Base-by-base conservation (phyloP, 345 rosid genomes). In the Eucalyptus albens region DNA sequence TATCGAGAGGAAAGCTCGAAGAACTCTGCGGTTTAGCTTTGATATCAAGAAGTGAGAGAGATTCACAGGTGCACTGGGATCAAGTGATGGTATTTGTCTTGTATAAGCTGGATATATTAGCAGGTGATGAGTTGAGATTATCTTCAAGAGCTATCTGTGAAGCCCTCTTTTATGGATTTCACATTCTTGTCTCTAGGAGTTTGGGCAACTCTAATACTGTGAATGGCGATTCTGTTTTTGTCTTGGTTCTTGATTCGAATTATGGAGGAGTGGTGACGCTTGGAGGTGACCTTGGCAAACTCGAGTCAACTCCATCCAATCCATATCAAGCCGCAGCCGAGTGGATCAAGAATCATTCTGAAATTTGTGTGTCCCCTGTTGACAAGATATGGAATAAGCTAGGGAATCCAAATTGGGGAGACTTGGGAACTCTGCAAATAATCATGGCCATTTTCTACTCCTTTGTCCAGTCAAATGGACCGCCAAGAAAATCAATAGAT, bases 371-470 rank as follows among this genome's bases (percentile, higher is more conserved):
- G 89, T 95, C 96, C 24, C 89, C 92, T 33, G 94, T 93, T 15
- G 94, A 95, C 85, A 90, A 90, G 88, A 92, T 94, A 88, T 95
- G 95, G 95, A 95, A 95, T 88, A 94, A 93, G 92, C 91, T 95
- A 29, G 95, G 96, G 31, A 95, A 95, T 91, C 95, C 94, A 60
- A 95, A 91, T 67, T 94, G 96, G 97, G 93, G 95, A 65, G 95
- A 94, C 86, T 88, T 95, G 24, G 96, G 95, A 88, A 92, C 97
- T 50, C 92, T 95, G 29, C 95, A 94, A 90, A 89, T 93, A 33
- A 88, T 94, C 81, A 81, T 95, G 88, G 95, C 97, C 50, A 94
- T 94, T 90, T 95, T 94, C 92, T 89, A 93, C 92, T 94, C 95
- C 83, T 92, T 95, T 60, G 90, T 90, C 87, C 94, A 91, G 90